phyloP scores from a whole-genome alignment of 2,329 filamentous ascomycete species.

The Chaetomiaceae sp. region DNA sequence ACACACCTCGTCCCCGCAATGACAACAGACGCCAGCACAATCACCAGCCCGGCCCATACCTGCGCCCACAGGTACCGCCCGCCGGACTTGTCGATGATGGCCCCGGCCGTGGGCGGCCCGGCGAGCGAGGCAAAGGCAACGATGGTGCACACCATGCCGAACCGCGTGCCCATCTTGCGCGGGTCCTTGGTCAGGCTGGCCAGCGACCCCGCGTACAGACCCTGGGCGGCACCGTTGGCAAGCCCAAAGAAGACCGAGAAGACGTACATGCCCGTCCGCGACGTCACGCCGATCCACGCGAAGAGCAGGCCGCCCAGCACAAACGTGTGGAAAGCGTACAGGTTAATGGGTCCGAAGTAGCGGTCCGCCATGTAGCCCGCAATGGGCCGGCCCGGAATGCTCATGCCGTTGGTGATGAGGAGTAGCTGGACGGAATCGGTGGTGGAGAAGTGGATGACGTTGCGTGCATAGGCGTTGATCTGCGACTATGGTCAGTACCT shows the following conservation, averaged over 20 bases:
- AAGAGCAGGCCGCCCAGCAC: conserved; percentile 45
- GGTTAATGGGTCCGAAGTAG: conserved; percentile 50
- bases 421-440: conserved; percentile 52
- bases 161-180: conserved; percentile 41
- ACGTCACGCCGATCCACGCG: conserved; percentile 50
- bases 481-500: conserved; percentile 23
- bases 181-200: conserved; percentile 41
- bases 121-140: conserved; percentile 40
- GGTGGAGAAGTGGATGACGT: conserved; percentile 43
- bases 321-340: conserved; percentile 47
- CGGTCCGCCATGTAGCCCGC: conserved; percentile 52
- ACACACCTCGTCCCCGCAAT: conserved; percentile 33
- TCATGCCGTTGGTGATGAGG: conserved; percentile 55
- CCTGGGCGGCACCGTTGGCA: conserved; percentile 39
- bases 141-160: conserved; percentile 43
- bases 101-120: conserved; percentile 41
- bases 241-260: conserved; percentile 43
- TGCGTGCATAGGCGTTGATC: conserved; percentile 42
- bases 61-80: conserved; percentile 42
- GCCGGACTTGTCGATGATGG: conserved; percentile 39
- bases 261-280: conserved; percentile 24
- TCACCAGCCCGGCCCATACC: conserved; percentile 42
- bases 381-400: conserved; percentile 51
- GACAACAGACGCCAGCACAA: conserved; percentile 32
- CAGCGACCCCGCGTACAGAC: conserved; percentile 37